Evolutionary conservation across 148 eudicot species (phyloP).

Genomic region (Bassia scoparia): DNA sequence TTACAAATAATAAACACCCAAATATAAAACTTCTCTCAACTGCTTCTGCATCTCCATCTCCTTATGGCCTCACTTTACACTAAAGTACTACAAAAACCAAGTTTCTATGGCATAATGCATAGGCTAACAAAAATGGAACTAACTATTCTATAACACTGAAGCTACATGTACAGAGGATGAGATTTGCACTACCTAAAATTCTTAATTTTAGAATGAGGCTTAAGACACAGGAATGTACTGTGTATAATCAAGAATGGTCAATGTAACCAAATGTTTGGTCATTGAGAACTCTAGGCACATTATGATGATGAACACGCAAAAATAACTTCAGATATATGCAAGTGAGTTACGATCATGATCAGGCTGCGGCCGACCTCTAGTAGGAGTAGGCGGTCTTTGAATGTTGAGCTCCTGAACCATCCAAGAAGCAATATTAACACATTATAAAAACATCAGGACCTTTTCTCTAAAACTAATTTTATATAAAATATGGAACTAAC

Average conservation of each 20-base stretch:
- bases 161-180: conserved; percentile 32
- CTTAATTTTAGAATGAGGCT: conserved; percentile 3
- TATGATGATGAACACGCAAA: not conserved
- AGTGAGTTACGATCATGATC: conserved; percentile 79
- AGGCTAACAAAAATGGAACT: conserved; percentile 27
- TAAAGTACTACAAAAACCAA: conserved; percentile 15
- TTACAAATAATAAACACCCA: conserved; percentile 14
- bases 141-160: conserved; percentile 19
- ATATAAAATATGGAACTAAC: no score
- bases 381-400: conserved; percentile 95
- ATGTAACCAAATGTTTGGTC: not conserved
- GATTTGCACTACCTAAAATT: conserved; percentile 20
- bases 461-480: no score
- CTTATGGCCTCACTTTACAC: conserved; percentile 27
- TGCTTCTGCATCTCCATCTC: conserved; percentile 14
- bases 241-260: not conserved
- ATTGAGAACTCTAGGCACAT: conserved; percentile 2
- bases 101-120: conserved; percentile 17
- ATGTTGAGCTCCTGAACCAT: conserved; percentile 73
- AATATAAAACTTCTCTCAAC: conserved; percentile 16
- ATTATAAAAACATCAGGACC: not conserved
- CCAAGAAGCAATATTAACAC: not conserved
- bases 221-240: not conserved
- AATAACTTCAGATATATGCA: conserved; percentile 58
- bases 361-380: conserved; percentile 89